These are phyloP conservation scores for Hypoxylon sp. DNA, from an alignment of 2,329 filamentous ascomycete species.

Conservation along the genomic window DNA sequence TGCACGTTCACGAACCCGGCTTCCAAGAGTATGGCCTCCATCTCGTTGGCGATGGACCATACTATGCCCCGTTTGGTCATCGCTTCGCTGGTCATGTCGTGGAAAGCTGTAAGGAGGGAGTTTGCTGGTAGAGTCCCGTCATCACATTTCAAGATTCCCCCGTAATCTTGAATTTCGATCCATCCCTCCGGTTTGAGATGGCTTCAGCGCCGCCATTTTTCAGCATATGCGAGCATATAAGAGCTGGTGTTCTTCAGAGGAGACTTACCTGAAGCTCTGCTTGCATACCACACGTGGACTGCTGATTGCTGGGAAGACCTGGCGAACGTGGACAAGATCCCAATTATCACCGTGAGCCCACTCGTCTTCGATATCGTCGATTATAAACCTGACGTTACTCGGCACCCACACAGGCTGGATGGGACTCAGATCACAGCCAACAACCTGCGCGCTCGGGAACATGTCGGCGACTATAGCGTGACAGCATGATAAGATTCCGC, in stretches of 20 bases:
- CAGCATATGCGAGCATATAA: neutral
- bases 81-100: slow-evolving; percentile 22
- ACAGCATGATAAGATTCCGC: neutral
- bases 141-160: slow-evolving; percentile 33
- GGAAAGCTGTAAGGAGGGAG: slow-evolving; percentile 27
- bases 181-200: slow-evolving; percentile 38
- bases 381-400: slow-evolving; percentile 59
- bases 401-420: slow-evolving; percentile 49
- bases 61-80: slow-evolving; percentile 26
- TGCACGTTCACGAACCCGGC: slow-evolving; percentile 38
- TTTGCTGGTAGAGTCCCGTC: slow-evolving; percentile 32
- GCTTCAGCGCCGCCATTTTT: slow-evolving; percentile 25
- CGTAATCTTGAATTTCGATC: slow-evolving; percentile 40
- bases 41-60: slow-evolving; percentile 29
- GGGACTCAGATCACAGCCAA: slow-evolving; percentile 38
- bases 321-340: slow-evolving; percentile 59
- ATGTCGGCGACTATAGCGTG: slow-evolving; percentile 27
- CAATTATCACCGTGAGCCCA: slow-evolving; percentile 57
- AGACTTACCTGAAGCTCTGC: slow-evolving; percentile 17
- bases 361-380: slow-evolving; percentile 61
- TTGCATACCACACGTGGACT: slow-evolving; percentile 44
- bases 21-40: slow-evolving; percentile 26
- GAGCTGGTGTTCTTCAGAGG: neutral
- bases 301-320: slow-evolving; percentile 55
- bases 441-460: slow-evolving; percentile 32